Evolutionary conservation across 1,284 basidiomycete species (phyloP).

Genomic region (Melampsora americana): DNA sequence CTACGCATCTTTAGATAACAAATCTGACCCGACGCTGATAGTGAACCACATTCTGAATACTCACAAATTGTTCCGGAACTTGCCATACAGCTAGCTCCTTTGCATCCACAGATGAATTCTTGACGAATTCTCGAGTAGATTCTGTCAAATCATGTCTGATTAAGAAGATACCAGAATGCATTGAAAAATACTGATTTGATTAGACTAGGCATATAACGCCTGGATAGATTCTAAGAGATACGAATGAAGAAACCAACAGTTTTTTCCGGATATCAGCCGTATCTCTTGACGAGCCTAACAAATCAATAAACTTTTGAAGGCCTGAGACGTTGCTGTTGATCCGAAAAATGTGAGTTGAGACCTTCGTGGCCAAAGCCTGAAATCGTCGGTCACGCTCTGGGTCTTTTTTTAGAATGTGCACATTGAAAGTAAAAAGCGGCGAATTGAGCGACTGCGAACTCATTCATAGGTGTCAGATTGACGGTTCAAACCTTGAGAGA

Average conservation of each 20-base stretch:
- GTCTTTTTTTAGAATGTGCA: neutral
- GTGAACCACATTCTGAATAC: neutral
- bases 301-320: conserved; percentile 85
- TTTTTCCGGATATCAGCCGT: conserved; percentile 70
- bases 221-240: neutral
- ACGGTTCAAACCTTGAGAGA: conserved; percentile 10
- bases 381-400: conserved; percentile 58
- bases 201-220: conserved; percentile 5
- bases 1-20: no score
- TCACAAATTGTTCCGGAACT: conserved; percentile 26
- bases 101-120: conserved; percentile 84
- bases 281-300: conserved; percentile 77
- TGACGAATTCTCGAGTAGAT: conserved; percentile 86
- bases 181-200: conserved; percentile 12
- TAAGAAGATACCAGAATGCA: neutral
- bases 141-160: conserved; percentile 74
- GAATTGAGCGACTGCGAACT: no score
- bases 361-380: conserved; percentile 71
- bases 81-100: conserved; percentile 58
- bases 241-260: conserved; percentile 60
- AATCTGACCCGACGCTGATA: no score
- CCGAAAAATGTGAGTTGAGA: conserved; percentile 96
- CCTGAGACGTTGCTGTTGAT: conserved; percentile 96
- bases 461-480: no score
- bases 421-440: no score